Conservation (phyloP, 192 early-diverging fungal species). For the Neocallimastix lanati region DNA sequence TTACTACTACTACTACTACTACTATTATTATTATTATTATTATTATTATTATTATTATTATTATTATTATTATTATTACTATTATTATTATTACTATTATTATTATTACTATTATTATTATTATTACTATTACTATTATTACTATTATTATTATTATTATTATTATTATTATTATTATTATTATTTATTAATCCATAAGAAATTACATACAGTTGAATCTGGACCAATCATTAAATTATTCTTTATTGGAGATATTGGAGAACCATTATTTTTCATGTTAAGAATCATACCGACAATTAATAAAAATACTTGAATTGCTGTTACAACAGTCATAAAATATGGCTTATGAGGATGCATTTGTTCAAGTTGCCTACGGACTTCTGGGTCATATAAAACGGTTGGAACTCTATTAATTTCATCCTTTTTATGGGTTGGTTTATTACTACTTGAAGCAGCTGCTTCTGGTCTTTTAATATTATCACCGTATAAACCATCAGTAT, state of each 20-base stretch:
- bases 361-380: constrained; percentile 16
- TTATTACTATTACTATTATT: too few species aligned
- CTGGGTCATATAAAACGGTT: constrained; percentile 17
- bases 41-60: too few species aligned
- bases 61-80: too few species aligned
- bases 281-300: constrained; percentile 8
- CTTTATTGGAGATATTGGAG: not conserved
- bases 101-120: too few species aligned
- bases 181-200: too few species aligned
- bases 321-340: constrained; percentile 19
- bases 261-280: not conserved
- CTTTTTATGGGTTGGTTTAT: not conserved
- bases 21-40: too few species aligned
- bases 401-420: constrained; percentile 2
- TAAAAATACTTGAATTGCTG: constrained; percentile 12
- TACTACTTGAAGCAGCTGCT: not conserved
- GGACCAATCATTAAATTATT: not conserved
- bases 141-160: too few species aligned
- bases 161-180: too few species aligned
- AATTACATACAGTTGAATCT: not conserved
- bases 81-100: too few species aligned
- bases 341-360: constrained; percentile 20
- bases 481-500: not conserved
- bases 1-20: too few species aligned
- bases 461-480: not conserved